phyloP scores from a whole-genome alignment of 176 grass and related monocot species.

The Alloteropsis semialata region DNA sequence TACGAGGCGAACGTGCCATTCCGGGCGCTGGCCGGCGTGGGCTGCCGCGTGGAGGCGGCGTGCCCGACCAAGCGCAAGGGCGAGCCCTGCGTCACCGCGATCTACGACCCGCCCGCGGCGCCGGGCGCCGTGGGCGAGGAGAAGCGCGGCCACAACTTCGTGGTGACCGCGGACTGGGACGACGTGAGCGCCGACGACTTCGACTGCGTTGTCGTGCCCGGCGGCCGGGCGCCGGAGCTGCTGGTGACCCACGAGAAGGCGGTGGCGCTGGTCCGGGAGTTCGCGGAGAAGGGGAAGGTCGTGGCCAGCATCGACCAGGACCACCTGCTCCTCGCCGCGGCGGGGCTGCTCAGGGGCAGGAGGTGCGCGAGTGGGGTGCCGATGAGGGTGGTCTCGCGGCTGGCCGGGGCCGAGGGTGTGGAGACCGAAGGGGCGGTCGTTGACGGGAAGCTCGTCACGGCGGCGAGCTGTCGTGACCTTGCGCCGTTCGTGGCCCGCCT shows the following conservation, averaged over 20 bases:
- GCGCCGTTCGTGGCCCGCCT: slow-evolving; percentile 14
- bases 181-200: slow-evolving; percentile 7
- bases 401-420: not conserved
- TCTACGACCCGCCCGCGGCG: not conserved
- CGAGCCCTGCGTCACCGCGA: slow-evolving; percentile 35
- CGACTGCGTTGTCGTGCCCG: slow-evolving; percentile 35
- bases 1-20: slow-evolving; percentile 48
- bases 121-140: not conserved
- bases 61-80: slow-evolving; percentile 53
- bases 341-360: slow-evolving; percentile 30
- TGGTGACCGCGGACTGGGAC: slow-evolving; percentile 21
- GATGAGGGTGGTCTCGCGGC: slow-evolving; percentile 12
- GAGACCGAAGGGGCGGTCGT: not conserved
- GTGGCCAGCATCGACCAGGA: slow-evolving; percentile 41
- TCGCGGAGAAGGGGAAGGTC: slow-evolving; percentile 29
- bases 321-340: slow-evolving; percentile 32
- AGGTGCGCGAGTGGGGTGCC: slow-evolving; percentile 18
- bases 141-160: slow-evolving; percentile 45
- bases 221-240: slow-evolving; percentile 31
- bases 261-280: slow-evolving; percentile 22
- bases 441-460: slow-evolving; percentile 28
- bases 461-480: slow-evolving; percentile 29
- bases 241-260: slow-evolving; percentile 21
- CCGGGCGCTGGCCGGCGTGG: slow-evolving; percentile 28
- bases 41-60: slow-evolving; percentile 30